Percentiles rank a stretch among this genome's conserved stretches.
phyloP scores from a whole-genome alignment of 768 basidiomycete species.

The Mycena maculata region DNA sequence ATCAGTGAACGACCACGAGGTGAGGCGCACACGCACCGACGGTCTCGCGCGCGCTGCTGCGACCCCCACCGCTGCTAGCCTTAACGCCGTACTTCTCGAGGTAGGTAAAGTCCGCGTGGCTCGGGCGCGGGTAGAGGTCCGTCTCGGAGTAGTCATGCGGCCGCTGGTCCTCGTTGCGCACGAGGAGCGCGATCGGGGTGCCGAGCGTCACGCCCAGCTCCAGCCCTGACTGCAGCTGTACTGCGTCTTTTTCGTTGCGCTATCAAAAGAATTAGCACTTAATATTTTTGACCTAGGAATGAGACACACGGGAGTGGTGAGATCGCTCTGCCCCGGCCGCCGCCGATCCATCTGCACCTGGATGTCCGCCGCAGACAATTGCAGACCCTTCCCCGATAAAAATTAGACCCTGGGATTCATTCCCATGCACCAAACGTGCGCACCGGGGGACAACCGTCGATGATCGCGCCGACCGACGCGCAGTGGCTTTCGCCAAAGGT shows the following conservation, averaged over 20 bases:
- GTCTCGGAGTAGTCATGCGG: constrained; percentile 99
- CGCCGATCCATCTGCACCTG: constrained; percentile 92
- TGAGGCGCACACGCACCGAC: constrained; percentile 67
- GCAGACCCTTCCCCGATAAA: constrained; percentile 72
- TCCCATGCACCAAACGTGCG: constrained; percentile 39
- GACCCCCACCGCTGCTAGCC: constrained; percentile 95
- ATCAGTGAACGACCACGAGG: constrained; percentile 12
- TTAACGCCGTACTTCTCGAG: constrained; percentile 97
- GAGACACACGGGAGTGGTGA: constrained; percentile 89
- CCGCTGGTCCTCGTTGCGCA: constrained; percentile 97
- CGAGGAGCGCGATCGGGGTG: constrained; percentile 96
- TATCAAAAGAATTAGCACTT: neutral
- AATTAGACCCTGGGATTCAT: neutral
- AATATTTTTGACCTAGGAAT: neutral
- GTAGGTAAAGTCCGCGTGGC: constrained; percentile 98
- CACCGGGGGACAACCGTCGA: constrained; percentile 97
- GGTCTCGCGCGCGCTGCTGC: constrained; percentile 95
- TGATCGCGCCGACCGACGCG: constrained; percentile 94
- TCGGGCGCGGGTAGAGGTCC: constrained; percentile 95
- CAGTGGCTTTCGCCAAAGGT: constrained; percentile 99
- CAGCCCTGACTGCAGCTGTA: constrained; percentile 92
- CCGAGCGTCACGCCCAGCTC: constrained; percentile 96
- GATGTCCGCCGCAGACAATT: constrained; percentile 83
- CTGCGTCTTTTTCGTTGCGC: constrained; percentile 90
- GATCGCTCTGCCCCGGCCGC: constrained; percentile 94